phyloP scores from a whole-genome alignment of 1,284 basidiomycete genomes.

The Golubevia pallescens region DNA sequence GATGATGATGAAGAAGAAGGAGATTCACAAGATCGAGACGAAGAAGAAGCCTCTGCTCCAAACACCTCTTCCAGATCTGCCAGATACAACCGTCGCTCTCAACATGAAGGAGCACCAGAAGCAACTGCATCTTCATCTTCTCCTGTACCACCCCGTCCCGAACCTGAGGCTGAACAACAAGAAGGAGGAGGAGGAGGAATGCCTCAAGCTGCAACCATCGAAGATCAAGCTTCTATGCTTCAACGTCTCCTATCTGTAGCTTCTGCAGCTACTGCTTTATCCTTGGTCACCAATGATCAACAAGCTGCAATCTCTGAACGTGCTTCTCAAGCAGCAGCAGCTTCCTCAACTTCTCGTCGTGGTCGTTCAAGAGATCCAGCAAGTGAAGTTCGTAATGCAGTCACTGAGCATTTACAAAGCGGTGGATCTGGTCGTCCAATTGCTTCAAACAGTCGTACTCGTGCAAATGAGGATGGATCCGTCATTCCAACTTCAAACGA shows the following conservation, averaged over 20 bases:
- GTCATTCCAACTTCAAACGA: not conserved
- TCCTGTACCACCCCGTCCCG: too few species aligned
- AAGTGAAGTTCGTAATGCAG: not conserved
- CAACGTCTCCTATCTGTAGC: constrained; percentile 52
- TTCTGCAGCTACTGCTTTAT: constrained; percentile 55
- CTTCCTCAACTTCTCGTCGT: too few species aligned
- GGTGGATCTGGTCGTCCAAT: not conserved
- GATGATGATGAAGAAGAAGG: not conserved
- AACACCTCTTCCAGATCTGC: not conserved
- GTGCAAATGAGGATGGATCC: not conserved
- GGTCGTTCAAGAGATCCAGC: not conserved
- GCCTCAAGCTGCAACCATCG: constrained; percentile 45
- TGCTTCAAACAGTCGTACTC: not conserved
- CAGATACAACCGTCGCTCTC: not conserved
- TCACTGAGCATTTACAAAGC: not conserved
- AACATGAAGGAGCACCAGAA: not conserved
- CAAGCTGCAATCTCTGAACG: not conserved
- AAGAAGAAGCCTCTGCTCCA: too few species aligned
- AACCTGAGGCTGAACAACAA: not conserved
- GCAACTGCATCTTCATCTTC: too few species aligned
- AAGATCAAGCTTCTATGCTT: constrained; percentile 60
- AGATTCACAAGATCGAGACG: not conserved
- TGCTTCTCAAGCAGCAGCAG: not conserved
- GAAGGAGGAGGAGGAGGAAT: not conserved
- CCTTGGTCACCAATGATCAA: constrained; percentile 22